Evolutionary conservation across 2,329 filamentous ascomycete species (phyloP), one percentile per base, ranked within the genome.

Genomic region (Coniochaeta hoffmannii): DNA sequence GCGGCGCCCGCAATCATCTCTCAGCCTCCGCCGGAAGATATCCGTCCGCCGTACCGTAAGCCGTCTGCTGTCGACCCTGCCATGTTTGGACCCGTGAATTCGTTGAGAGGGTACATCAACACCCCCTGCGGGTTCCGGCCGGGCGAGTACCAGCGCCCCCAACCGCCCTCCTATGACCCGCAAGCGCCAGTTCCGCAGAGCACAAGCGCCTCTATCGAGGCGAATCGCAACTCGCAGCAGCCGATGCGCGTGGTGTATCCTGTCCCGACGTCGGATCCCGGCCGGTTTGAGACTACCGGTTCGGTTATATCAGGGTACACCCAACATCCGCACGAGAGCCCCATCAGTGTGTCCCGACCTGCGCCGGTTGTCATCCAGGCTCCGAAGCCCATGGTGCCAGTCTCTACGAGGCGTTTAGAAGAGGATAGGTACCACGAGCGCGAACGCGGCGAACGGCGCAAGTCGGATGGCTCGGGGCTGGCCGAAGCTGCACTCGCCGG

Each of bases 341-440:
- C 35, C 68, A 71, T 55, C 71, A 74, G 44, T 64, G 73, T 8
- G 66, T 66, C 70, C 15, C 77, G 81, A 41, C 81, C 85, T 5
- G 82, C 75, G 6, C 76, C 82, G 0, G 79, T 90, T 31, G 84
- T 86, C 11, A 76, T 97, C n/a, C 88, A 94, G 67, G 90, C 96
- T 63, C 92, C 92, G 2, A 87, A 91, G 62, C 92, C 92, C 2
- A 80, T 89, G 57, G 77, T 81, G 2, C 89, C 89, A 0, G 83
- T 95, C 2, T 85, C 86, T 35, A 80, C 81, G 58, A 81, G 81
- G 17, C n/a, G 78, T 92, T 1, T 46, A 5, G 41, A 46, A 19
- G 41, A 46, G 41, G 41, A 46, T 10, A 46, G 24, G 41, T 46
- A 46, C 41, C 41, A 22, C 12, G 41, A 46, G 41, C 28, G 49